Evolutionary conservation across 2,329 filamentous ascomycete species (phyloP), one percentile per base, ranked within the genome.

Genomic region (Aspergillus pseudotamarii): DNA sequence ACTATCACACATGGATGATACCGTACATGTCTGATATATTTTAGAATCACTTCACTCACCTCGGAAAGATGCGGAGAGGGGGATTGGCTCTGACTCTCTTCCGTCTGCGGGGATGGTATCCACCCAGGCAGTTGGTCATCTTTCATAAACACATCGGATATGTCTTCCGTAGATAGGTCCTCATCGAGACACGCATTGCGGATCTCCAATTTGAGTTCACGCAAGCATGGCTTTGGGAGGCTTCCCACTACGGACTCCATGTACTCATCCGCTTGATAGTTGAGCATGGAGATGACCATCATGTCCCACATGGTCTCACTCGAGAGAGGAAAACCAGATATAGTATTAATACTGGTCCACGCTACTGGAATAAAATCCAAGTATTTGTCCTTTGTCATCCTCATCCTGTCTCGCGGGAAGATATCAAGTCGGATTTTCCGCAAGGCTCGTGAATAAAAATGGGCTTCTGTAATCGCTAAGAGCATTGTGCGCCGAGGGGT

Each of bases 201-300:
- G 53, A 61, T 21, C 6, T 54, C 19, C 6, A 28, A 14, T 28
- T 58, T 46, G 19, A 63, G 16, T 2, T 26, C 21, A 34, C 14
- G 32, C 34, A 32, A 43, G 4, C 51, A 55, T 53, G 54, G n/a
- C 26, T 26, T 53, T 41, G 16, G n/a, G 26, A n/a, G 46, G 50
- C 32, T 54, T 54, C 12, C 51, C 68, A 6, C 68, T 8, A 68
- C 64, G 8, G 68, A 60, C 43, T 70, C 68, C 59, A 75, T 68
- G 58, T 68, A 74, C 32, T 70, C 72, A 41, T 75, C 73, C 10
- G 67, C 62, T 48, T 74, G 72, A 26, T 69, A 73, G 41, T 66
- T 69, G 32, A 72, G 64, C 55, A 73, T 61, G 10, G 70, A 69
- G 9, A 73, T 36, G 19, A 70, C 50, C 68, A 75, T 74, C 72